Evolutionary conservation across 2,329 filamentous ascomycete species (phyloP).

Genomic region (Camptophora hylomeconis): DNA sequence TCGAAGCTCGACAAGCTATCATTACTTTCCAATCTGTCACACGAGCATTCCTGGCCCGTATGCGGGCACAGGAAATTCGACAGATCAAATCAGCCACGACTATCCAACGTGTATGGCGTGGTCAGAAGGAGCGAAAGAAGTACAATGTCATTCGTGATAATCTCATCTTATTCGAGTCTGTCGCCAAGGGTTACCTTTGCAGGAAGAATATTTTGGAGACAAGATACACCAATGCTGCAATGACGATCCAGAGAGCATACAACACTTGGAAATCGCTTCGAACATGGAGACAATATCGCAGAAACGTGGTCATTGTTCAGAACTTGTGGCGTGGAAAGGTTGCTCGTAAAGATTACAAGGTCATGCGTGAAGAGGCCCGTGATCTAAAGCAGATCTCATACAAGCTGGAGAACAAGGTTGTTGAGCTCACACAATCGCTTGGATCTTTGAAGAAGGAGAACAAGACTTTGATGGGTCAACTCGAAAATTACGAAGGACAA

Average conservation of each 20-base stretch:
- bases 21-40: slow-evolving; percentile 65
- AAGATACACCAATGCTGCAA: slow-evolving; percentile 78
- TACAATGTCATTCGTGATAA: slow-evolving; percentile 70
- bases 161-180: slow-evolving; percentile 75
- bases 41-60: slow-evolving; percentile 66
- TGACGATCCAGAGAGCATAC: slow-evolving; percentile 84
- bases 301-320: slow-evolving; percentile 79
- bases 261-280: slow-evolving; percentile 65
- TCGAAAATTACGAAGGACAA: slow-evolving; percentile 92
- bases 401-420: slow-evolving; percentile 98
- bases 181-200: slow-evolving; percentile 82
- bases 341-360: slow-evolving; percentile 79
- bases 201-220: slow-evolving; percentile 89
- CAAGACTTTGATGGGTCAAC: slow-evolving; percentile 72
- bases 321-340: slow-evolving; percentile 79
- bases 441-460: slow-evolving; percentile 91
- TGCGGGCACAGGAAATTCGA: slow-evolving; percentile 65
- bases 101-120: slow-evolving; percentile 91
- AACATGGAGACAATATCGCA: slow-evolving; percentile 76
- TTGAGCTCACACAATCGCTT: slow-evolving; percentile 88
- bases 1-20: slow-evolving; percentile 73
- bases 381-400: slow-evolving; percentile 99
- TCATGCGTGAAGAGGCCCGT: slow-evolving; percentile 81
- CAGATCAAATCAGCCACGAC: slow-evolving; percentile 78
- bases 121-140: slow-evolving; percentile 72